Conservation (phyloP, 1,139 yeast genomes). For the Pneumocystis murina region DNA sequence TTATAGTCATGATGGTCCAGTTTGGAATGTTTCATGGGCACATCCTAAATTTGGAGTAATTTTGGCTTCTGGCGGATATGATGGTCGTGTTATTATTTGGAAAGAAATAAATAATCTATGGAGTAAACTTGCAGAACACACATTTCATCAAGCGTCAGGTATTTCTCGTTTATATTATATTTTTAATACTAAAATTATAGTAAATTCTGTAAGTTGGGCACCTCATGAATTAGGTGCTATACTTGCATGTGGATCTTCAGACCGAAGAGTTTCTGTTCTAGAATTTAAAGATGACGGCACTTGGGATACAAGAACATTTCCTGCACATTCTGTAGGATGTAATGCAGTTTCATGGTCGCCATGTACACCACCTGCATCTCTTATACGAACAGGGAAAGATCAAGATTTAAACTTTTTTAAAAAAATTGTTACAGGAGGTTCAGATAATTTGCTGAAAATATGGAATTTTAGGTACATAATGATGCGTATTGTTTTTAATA, state of each 20-base stretch:
- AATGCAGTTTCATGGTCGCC: slow-evolving; percentile 98
- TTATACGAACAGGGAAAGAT: slow-evolving; percentile 26
- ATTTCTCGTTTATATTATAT: background rate
- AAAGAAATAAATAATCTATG: slow-evolving; percentile 75
- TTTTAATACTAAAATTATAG: slow-evolving; percentile 21
- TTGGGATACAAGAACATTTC: slow-evolving; percentile 45
- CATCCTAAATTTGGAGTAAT: slow-evolving; percentile 96
- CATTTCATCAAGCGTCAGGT: slow-evolving; percentile 69
- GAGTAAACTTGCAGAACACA: slow-evolving; percentile 77
- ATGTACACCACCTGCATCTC: slow-evolving; percentile 28
- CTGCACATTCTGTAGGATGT: slow-evolving; percentile 86
- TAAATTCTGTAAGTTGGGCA: slow-evolving; percentile 91
- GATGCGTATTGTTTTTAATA: background rate
- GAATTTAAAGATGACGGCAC: slow-evolving; percentile 88
- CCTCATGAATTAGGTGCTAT: slow-evolving; percentile 83
- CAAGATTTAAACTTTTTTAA: slow-evolving; percentile 30
- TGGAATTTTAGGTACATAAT: slow-evolving; percentile 49
- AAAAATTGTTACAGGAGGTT: slow-evolving; percentile 86
- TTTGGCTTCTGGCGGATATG: slow-evolving; percentile 87
- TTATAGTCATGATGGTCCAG: slow-evolving; percentile 77
- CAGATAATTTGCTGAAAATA: slow-evolving; percentile 81
- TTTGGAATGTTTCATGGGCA: slow-evolving; percentile 99
- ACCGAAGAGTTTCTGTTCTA: slow-evolving; percentile 78
- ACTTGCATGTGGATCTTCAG: slow-evolving; percentile 79
- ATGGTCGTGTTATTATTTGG: slow-evolving; percentile 90